These are phyloP conservation scores for Exserohilum rostratum DNA, from an alignment of 2,329 filamentous ascomycete species.

Conservation along the genomic window DNA sequence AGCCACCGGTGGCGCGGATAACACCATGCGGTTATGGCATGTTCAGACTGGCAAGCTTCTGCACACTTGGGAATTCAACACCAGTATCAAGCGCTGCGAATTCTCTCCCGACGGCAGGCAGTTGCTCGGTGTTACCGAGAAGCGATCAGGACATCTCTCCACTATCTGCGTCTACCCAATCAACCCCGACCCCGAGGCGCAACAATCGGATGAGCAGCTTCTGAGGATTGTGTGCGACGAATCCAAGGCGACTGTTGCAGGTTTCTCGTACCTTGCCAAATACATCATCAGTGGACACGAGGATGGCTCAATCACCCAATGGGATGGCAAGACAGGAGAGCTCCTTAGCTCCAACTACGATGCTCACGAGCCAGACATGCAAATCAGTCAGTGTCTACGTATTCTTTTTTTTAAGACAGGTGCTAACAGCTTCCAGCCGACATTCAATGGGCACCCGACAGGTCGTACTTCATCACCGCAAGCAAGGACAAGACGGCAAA, in stretches of 20 bases:
- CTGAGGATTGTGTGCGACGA: conserved; percentile 87
- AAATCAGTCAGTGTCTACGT: conserved; percentile 61
- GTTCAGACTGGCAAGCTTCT: conserved; percentile 89
- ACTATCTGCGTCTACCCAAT: conserved; percentile 94
- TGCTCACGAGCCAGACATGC: conserved; percentile 84
- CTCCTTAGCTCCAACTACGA: conserved; percentile 77
- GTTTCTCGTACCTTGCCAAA: conserved; percentile 91
- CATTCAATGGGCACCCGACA: conserved; percentile 90
- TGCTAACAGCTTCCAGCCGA: conserved; percentile 80
- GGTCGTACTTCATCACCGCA: conserved; percentile 97
- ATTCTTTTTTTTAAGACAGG: background rate
- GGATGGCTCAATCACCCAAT: conserved; percentile 89
- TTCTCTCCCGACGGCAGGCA: conserved; percentile 93
- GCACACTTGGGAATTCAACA: conserved; percentile 97
- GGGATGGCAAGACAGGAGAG: conserved; percentile 90
- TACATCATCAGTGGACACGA: conserved; percentile 99
- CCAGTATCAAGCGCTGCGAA: conserved; percentile 96
- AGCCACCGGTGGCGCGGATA: conserved; percentile 95
- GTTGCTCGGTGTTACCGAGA: conserved; percentile 94
- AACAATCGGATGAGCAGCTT: conserved; percentile 82
- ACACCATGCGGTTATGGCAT: conserved; percentile 97
- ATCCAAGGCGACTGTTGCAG: conserved; percentile 96
- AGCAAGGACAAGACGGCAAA: conserved; percentile 98
- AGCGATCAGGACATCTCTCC: conserved; percentile 94
- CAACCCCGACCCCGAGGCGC: conserved; percentile 78